Conservation (phyloP, 129 eudicot species). For the Flaveria linearis region DNA sequence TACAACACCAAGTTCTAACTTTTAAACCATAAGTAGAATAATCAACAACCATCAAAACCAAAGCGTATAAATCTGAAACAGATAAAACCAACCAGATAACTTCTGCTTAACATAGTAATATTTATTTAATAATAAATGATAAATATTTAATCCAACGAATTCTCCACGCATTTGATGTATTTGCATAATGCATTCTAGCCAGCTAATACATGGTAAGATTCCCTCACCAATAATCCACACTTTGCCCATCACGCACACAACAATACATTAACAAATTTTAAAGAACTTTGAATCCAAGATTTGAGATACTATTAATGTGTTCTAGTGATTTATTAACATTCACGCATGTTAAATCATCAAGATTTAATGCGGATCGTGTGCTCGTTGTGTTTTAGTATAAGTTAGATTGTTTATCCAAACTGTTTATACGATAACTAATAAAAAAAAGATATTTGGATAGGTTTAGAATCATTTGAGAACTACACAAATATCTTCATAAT, state of each 20-base stretch:
- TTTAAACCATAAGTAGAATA: too few species aligned
- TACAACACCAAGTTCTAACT: too few species aligned
- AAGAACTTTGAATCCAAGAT: neutral
- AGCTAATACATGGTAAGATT: slow-evolving; percentile 14
- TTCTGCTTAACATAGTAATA: neutral
- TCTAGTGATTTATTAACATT: neutral
- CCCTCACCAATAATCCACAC: slow-evolving; percentile 10
- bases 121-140: neutral
- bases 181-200: slow-evolving; percentile 16
- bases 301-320: neutral
- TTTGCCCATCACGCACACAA: neutral
- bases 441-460: neutral
- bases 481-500: too few species aligned
- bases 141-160: neutral
- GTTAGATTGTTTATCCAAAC: neutral
- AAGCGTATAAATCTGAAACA: neutral
- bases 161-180: neutral
- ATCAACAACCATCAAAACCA: too few species aligned
- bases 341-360: neutral
- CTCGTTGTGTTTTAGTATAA: neutral
- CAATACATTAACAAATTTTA: neutral
- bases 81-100: neutral
- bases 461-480: too few species aligned
- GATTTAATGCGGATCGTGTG: neutral
- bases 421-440: neutral